Conservation (phyloP, 116 monocot species). For the Cymodocea nodosa region DNA sequence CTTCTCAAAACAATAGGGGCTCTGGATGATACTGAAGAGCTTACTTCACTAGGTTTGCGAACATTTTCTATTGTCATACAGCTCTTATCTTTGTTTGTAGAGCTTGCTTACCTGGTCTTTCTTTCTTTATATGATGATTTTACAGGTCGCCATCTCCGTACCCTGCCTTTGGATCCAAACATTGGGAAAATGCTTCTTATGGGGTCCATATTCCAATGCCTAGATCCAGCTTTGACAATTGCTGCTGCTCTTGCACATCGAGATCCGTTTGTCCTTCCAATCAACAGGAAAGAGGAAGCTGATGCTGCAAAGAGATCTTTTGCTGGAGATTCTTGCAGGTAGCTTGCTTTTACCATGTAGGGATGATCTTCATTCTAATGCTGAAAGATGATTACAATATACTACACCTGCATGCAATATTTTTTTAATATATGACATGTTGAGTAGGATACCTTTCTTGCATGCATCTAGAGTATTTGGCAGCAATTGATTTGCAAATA, state of each 20-base stretch:
- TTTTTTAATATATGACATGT: too few species aligned
- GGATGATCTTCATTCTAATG: too few species aligned
- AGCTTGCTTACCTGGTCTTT: neutral
- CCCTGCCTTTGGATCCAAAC: slow-evolving; percentile 83
- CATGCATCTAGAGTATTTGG: too few species aligned
- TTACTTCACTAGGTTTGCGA: slow-evolving; percentile 74
- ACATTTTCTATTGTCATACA: neutral
- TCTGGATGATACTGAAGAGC: slow-evolving; percentile 77
- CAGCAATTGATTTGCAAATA: too few species aligned
- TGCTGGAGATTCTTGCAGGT: slow-evolving; percentile 85
- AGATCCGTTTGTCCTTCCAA: slow-evolving; percentile 88
- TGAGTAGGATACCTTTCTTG: too few species aligned
- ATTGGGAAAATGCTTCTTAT: slow-evolving; percentile 92
- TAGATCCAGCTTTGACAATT: slow-evolving; percentile 85
- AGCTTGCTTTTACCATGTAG: neutral
- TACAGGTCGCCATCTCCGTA: slow-evolving; percentile 73
- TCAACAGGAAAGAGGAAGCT: slow-evolving; percentile 89
- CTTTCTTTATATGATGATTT: neutral
- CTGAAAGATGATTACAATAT: too few species aligned
- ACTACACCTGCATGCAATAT: too few species aligned
- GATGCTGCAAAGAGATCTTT: slow-evolving; percentile 83
- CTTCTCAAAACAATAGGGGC: slow-evolving; percentile 89
- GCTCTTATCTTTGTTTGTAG: neutral
- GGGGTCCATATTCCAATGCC: slow-evolving; percentile 86
- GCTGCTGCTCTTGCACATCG: slow-evolving; percentile 90